phyloP scores from a whole-genome alignment of 2,329 filamentous ascomycete species.

The Aspergillus nomiae region DNA sequence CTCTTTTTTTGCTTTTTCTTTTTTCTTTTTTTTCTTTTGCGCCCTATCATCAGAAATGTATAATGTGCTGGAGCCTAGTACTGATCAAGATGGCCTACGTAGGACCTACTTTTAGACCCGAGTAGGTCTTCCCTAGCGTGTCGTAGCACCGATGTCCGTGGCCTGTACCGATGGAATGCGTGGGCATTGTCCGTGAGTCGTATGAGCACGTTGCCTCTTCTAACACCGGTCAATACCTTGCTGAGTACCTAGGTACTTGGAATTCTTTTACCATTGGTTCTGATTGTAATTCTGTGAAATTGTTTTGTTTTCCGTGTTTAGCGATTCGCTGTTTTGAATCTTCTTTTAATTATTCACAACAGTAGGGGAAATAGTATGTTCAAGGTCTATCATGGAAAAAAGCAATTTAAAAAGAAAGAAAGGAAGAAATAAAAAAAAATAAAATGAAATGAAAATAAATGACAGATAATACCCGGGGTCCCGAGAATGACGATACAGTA shows the following conservation, averaged over 20 bases:
- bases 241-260: too few relatives aligned
- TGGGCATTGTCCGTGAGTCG: not conserved
- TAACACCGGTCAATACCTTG: too few relatives aligned
- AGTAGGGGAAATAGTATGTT: not conserved
- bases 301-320: not conserved
- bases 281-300: not conserved
- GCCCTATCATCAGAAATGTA: not conserved
- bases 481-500: constrained; percentile 12
- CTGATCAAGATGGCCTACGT: not conserved
- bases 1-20: not conserved
- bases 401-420: not conserved
- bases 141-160: not conserved
- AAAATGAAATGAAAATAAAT: not conserved
- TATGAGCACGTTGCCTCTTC: not conserved
- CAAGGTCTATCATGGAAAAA: not conserved
- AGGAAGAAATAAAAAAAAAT: not conserved
- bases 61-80: not conserved
- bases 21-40: not conserved
- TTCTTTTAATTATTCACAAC: not conserved
- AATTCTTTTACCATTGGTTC: not conserved
- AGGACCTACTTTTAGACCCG: constrained; percentile 1
- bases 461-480: constrained; percentile 1
- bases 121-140: not conserved
- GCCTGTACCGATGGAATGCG: not conserved
- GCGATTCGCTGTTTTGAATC: not conserved